Base-by-base conservation (phyloP, 768 basidiomycete species). In the Chalciporus sphaerocephalus region DNA sequence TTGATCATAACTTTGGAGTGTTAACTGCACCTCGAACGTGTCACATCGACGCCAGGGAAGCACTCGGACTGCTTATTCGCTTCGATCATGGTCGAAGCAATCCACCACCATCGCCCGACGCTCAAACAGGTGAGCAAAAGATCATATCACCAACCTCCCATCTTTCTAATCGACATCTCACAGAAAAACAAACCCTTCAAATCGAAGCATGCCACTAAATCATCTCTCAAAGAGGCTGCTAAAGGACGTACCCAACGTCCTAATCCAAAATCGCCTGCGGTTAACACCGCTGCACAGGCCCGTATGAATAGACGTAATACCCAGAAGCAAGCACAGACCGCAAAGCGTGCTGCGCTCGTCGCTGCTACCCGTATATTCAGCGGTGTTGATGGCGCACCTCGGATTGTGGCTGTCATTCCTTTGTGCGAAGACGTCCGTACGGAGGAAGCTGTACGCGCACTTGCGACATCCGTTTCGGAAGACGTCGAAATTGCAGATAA, bases 121-220 rank as follows among this genome's bases (percentile, higher is more conserved):
- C 79, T 92, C 51, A 96, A 95, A 68, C 93, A 96, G 77, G 78
- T 77, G 48, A 37, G 75, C 56, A 38, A 40, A n/a, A 43, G 42
- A 44, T 36, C 36, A 25, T 34, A 41, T 45, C 35, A 16, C 36
- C 34, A 30, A 34, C 33, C 33, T 17, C 25, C 16, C 5, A 40
- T 37, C 28, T 16, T 35, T 50, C 28, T 18, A 38, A 43, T 23
- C 25, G 33, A 37, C 38, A 30, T 38, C 42, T 36, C 16, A 13
- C 52, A 93, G 90, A 71, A 81, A 74, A 96, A 98, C 69, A 98
- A 98, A 66, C 55, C 78, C 2, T 97, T 88, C 75, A 97, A 97
- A 69, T 91, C 91, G 2, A 88, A 83, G 62, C 89, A 93, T 72
- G 79, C 92, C 2, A 80, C 88, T 11, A 96, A 96, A 68, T 81